These are phyloP conservation scores for Pisolithus orientalis DNA, from an alignment of 768 basidiomycete genomes.

Conservation along the genomic window DNA sequence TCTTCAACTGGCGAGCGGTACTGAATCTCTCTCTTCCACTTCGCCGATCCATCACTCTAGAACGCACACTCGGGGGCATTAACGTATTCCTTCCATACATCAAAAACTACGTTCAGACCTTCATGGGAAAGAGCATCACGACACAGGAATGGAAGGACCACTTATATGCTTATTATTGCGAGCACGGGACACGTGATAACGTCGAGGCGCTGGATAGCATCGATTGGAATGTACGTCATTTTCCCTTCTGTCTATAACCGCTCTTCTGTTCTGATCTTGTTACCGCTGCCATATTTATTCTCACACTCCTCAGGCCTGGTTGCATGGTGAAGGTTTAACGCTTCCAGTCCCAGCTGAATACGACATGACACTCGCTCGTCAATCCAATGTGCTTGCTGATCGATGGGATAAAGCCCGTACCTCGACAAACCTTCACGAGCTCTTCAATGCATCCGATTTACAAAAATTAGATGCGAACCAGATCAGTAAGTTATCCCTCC, in stretches of 20 bases:
- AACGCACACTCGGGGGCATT: slow-evolving; percentile 65
- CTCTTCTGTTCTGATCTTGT: not conserved
- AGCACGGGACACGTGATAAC: slow-evolving; percentile 50
- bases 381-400: slow-evolving; percentile 65
- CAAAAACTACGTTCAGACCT: slow-evolving; percentile 75
- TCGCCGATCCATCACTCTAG: slow-evolving; percentile 24
- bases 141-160: slow-evolving; percentile 82
- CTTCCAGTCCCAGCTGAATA: slow-evolving; percentile 74
- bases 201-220: slow-evolving; percentile 60
- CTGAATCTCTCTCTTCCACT: not conserved
- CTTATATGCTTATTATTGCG: slow-evolving; percentile 62
- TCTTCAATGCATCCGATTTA: slow-evolving; percentile 61
- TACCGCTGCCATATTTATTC: not conserved
- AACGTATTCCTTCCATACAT: slow-evolving; percentile 80
- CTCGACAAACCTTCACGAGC: slow-evolving; percentile 35
- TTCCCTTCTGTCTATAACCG: not conserved
- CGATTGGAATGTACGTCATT: slow-evolving; percentile 65
- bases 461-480: slow-evolving; percentile 67
- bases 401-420: slow-evolving; percentile 67
- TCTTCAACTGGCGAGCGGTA: no score
- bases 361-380: slow-evolving; percentile 62
- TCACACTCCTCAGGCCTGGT: slow-evolving; percentile 53
- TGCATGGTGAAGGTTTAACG: slow-evolving; percentile 70
- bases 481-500: slow-evolving; percentile 43
- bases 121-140: slow-evolving; percentile 76